Evolutionary conservation across 163 green algal genomes (phyloP).

Genomic region (Scenedesmus sp.): DNA sequence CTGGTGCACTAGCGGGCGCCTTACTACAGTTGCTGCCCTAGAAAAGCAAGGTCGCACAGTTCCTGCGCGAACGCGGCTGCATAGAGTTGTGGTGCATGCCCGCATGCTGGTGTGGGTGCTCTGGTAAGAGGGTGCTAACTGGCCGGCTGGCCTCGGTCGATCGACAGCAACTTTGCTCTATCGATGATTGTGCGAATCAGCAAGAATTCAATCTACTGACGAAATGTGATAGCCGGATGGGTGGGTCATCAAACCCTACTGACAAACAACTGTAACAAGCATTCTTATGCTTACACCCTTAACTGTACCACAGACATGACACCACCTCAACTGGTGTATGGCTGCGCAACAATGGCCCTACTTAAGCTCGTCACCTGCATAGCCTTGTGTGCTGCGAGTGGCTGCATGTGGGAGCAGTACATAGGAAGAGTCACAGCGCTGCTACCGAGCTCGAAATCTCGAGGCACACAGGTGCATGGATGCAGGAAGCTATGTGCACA

Average conservation of each 20-base stretch:
- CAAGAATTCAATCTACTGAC: neutral
- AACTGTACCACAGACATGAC: too few relatives aligned
- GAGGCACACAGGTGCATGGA: too few relatives aligned
- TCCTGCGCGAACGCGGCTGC: constrained; percentile 1
- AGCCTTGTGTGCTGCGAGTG: too few relatives aligned
- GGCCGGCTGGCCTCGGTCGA: neutral
- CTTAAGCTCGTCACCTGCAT: too few relatives aligned
- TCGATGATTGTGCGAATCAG: neutral
- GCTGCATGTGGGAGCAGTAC: too few relatives aligned
- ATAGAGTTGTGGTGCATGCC: constrained; percentile 16
- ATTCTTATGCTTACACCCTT: too few relatives aligned
- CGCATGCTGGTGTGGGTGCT: neutral
- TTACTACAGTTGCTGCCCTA: neutral
- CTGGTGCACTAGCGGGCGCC: constrained; percentile 5
- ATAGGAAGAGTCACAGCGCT: too few relatives aligned
- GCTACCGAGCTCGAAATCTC: too few relatives aligned
- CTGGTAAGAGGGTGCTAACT: neutral
- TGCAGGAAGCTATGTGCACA: too few relatives aligned
- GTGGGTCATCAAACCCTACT: neutral
- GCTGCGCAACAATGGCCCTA: too few relatives aligned
- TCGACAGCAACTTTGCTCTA: neutral
- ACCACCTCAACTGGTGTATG: too few relatives aligned
- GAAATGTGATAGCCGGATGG: neutral
- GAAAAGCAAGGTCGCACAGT: constrained; percentile 28
- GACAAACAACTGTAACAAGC: neutral